Evolutionary conservation across 495 filamentous ascomycete genomes (phyloP), one percentile per base, ranked within the genome.

Genomic region (Lepraria neglecta): DNA sequence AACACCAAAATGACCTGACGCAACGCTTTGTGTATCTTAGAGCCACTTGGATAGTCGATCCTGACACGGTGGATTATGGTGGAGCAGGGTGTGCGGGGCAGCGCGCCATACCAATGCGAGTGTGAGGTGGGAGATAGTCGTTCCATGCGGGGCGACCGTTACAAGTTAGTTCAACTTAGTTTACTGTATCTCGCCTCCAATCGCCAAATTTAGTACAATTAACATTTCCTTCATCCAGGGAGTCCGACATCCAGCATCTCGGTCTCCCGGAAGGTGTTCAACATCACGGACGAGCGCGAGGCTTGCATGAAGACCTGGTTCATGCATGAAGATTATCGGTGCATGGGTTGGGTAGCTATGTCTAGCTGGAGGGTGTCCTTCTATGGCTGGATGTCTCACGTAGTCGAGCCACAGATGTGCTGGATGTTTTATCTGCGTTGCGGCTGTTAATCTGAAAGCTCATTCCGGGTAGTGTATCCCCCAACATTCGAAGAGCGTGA

Each of bases 261-360:
- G 59, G 59, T 61, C 59, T 53, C 51, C 40, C 59, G 50, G 50
- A 54, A 61, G 15, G 12, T 14, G 3, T 15, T 33, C 15, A 46
- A 21, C 24, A 50, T 53, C 38, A 24, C 61, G 61, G 61, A 52
- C 61, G 55, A 63, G 9, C 55, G 61, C 61, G 47, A 43, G 54
- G 61, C 61, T 63, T 63, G 45, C 7, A 15, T 27, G 14, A 21
- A 58, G 53, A 58, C 51, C 53, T 30, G 0, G n/a, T 21, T 7
- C 9, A 48, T 28, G 14, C 27, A 35, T 4, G 56, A 35, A 17
- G 17, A 12, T 15, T 6, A 35, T 4, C 33, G 33, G 33, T 35
- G 33, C 10, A 35, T 35, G 10, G 24, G 10, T 11, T 35, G 33
- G 14, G 17, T 5, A 0, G 11, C 14, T 17, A 28, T 52, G 3